A percentile compares a stretch with the other conserved stretches of the same genome.
These are phyloP conservation scores for Heterobasidion parviporum DNA, from an alignment of 1,284 basidiomycete genomes.

Conservation along the genomic window DNA sequence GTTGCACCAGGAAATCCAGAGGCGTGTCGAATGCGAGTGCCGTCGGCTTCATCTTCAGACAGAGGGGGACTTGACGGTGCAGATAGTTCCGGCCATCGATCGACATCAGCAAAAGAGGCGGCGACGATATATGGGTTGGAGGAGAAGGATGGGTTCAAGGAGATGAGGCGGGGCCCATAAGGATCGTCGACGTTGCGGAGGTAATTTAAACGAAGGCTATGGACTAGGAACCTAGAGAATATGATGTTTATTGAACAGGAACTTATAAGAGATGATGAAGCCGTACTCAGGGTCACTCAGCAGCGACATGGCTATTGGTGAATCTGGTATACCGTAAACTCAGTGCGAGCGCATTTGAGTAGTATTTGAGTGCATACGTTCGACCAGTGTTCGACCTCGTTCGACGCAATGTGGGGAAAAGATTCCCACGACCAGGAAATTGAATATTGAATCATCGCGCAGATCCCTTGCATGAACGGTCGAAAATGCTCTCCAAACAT, in stretches of 20 bases:
- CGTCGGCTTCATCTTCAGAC: constrained; percentile 53
- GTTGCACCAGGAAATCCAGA: constrained; percentile 50
- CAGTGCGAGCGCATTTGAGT: too few relatives aligned
- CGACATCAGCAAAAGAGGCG: constrained; percentile 67
- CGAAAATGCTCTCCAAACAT: too few relatives aligned
- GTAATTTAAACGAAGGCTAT: constrained; percentile 77
- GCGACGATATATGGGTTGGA: constrained; percentile 78
- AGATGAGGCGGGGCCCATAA: constrained; percentile 73
- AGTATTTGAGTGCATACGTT: too few relatives aligned
- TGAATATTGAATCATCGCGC: too few relatives aligned
- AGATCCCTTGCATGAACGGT: too few relatives aligned
- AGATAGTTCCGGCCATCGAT: constrained; percentile 79
- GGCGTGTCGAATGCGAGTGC: constrained; percentile 22
- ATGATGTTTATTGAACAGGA: background rate
- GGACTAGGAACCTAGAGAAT: constrained; percentile 68
- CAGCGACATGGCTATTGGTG: constrained; percentile 43
- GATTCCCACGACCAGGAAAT: too few relatives aligned
- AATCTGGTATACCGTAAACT: too few relatives aligned
- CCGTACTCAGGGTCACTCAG: constrained; percentile 54
- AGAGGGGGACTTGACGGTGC: constrained; percentile 60
- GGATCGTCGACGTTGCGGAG: constrained; percentile 84
- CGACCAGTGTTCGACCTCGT: too few relatives aligned
- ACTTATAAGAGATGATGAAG: background rate
- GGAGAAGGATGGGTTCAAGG: constrained; percentile 64
- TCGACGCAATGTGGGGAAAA: too few relatives aligned